Evolutionary conservation across 2,329 filamentous ascomycete species (phyloP), one percentile per base, ranked within the genome.

Genomic region (Septoria petroselini): DNA sequence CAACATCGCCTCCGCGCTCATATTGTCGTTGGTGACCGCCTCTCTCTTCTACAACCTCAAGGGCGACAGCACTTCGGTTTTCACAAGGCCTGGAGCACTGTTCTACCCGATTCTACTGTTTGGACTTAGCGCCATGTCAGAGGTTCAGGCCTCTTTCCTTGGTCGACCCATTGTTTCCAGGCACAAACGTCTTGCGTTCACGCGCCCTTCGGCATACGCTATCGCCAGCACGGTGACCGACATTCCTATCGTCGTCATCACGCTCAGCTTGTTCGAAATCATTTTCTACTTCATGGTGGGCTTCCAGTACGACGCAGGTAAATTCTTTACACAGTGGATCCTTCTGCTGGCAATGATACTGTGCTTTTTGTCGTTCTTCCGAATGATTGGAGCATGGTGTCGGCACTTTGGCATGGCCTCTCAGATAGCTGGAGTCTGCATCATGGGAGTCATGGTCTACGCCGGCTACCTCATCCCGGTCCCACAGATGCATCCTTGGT

Each of bases 21-120:
- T 74, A 0, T 79, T 84, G 59, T 81, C 83, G 0, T 65, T 87
- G 5, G 78, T 86, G 50, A 73, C 77, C 1, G 83, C 83, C 4
- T 85, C 82, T 0, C 72, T 86, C 3, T 87, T 86, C 67, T 87
- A 86, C 67, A 75, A 82, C 48, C n/a, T n/a, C n/a, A n/a, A n/a
- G n/a, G n/a, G n/a, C n/a, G n/a, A n/a, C n/a, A n/a, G n/a, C n/a
- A n/a, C n/a, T n/a, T n/a, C n/a, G n/a, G n/a, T 86, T 63, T 62
- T 79, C 58, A 84, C 85, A 58, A 75, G 76, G 0, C n/a, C n/a
- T n/a, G 84, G 83, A 43, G 76, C 82, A 0, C 68, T 84, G 3
- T 87, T 86, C 71, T 77, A 85, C 41, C 72, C 82, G 1, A 70
- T 85, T 0, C 70, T 87, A 0, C 82, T 78, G 65, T 82, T 85